Evolutionary conservation across 257 asterid genomes (phyloP).

Genomic region (Solanum paucissectum): DNA sequence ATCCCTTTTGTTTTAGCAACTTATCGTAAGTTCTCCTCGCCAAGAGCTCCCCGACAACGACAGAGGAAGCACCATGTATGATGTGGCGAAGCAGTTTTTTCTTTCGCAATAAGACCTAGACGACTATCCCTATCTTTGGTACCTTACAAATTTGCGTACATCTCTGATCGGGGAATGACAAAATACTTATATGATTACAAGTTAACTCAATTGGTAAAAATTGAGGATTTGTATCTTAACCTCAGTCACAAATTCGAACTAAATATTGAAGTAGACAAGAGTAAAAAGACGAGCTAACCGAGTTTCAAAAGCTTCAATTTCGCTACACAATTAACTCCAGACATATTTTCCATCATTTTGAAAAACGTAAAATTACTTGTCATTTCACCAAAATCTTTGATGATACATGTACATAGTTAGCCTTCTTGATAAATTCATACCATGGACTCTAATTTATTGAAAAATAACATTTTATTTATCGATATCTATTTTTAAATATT

Average conservation of each 20-base stretch:
- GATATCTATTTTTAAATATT: neutral
- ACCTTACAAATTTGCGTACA: neutral
- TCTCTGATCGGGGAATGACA: neutral
- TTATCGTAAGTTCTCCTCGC: neutral
- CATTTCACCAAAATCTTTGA: neutral
- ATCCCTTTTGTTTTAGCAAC: too few relatives aligned
- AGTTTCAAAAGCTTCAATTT: neutral
- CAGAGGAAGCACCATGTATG: neutral
- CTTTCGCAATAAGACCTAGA: neutral
- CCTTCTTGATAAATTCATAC: neutral
- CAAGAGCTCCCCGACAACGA: accelerated
- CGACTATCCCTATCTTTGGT: too few relatives aligned
- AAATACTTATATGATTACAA: neutral
- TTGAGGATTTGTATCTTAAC: neutral
- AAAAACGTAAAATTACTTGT: neutral
- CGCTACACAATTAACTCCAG: neutral
- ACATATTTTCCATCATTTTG: neutral
- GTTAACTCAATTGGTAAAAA: neutral
- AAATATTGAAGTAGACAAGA: neutral
- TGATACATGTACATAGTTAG: neutral
- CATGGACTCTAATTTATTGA: neutral
- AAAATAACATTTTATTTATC: neutral
- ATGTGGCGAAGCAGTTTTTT: too few relatives aligned
- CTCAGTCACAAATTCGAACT: neutral
- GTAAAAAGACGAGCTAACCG: neutral